Evolutionary conservation across 768 basidiomycete species (phyloP).

Genomic region (Amanita pallidorosea): DNA sequence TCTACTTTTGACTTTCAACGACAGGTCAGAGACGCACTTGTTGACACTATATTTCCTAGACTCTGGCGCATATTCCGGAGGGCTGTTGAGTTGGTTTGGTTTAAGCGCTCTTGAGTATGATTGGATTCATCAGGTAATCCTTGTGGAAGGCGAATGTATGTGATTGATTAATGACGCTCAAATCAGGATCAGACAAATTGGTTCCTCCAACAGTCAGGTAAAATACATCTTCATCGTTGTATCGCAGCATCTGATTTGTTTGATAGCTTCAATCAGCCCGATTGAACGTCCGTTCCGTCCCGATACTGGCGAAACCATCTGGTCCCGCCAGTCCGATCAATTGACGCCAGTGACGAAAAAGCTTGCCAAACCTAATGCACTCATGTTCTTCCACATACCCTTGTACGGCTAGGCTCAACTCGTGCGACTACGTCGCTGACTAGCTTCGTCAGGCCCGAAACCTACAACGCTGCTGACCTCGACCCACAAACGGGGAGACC

Average conservation of each 20-base stretch:
- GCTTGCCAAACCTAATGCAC: conserved; percentile 87
- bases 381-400: conserved; percentile 99
- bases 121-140: conserved; percentile 60
- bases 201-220: conserved; percentile 76
- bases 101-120: conserved; percentile 72
- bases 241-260: background rate
- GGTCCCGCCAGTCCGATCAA: conserved; percentile 54
- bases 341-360: conserved; percentile 39
- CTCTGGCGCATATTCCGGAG: conserved; percentile 67
- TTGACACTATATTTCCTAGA: conserved; percentile 89
- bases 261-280: conserved; percentile 45
- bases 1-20: background rate
- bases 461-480: conserved; percentile 59
- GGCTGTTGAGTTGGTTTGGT: conserved; percentile 49
- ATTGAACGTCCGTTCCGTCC: conserved; percentile 81
- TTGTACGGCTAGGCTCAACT: conserved; percentile 36
- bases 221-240: background rate
- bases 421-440: background rate
- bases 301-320: conserved; percentile 52
- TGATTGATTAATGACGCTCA: background rate
- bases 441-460: conserved; percentile 45
- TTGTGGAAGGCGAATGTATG: background rate
- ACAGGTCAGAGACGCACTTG: conserved; percentile 78
- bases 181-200: conserved; percentile 73
- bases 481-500: conserved; percentile 46